A percentile compares a stretch with the other conserved stretches of the same genome.
Evolutionary conservation across 2,329 filamentous ascomycete genomes (phyloP).

Genomic region (Onygena corvina): DNA sequence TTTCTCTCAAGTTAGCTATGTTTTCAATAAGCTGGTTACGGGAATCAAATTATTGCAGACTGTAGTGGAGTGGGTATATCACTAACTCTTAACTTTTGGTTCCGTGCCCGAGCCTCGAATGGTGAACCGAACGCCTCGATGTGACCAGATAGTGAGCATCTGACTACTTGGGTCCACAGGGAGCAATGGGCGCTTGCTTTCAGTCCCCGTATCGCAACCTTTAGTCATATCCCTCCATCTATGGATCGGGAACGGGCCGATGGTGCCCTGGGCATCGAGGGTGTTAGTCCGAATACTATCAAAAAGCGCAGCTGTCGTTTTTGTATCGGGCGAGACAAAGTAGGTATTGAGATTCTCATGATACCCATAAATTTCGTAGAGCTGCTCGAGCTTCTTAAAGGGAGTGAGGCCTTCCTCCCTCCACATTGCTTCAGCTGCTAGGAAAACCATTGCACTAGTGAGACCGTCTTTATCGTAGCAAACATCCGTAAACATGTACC

Average conservation of each 20-base stretch:
- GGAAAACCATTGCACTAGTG: slow-evolving; percentile 47
- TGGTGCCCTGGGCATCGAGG: slow-evolving; percentile 31
- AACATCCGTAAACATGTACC: slow-evolving; percentile 53
- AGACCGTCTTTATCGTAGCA: slow-evolving; percentile 56
- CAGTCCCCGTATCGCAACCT: slow-evolving; percentile 46
- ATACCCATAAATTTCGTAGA: slow-evolving; percentile 48
- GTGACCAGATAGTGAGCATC: slow-evolving; percentile 52
- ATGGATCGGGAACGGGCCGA: slow-evolving; percentile 43
- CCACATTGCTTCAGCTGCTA: slow-evolving; percentile 44
- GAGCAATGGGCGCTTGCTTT: slow-evolving; percentile 42
- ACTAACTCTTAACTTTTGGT: slow-evolving; percentile 51
- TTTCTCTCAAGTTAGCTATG: slow-evolving; percentile 6
- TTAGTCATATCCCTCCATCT: slow-evolving; percentile 52
- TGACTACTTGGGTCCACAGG: slow-evolving; percentile 47
- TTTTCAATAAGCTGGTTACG: background rate
- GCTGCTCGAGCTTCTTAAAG: slow-evolving; percentile 43
- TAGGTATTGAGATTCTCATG: slow-evolving; percentile 55
- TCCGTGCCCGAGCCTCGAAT: slow-evolving; percentile 52
- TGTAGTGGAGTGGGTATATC: background rate
- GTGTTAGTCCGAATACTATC: slow-evolving; percentile 39
- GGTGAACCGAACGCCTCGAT: slow-evolving; percentile 45
- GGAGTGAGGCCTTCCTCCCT: slow-evolving; percentile 43
- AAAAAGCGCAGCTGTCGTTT: slow-evolving; percentile 44
- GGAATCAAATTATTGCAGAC: background rate
- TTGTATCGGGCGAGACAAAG: slow-evolving; percentile 45